These are phyloP conservation scores for Amanita brunnescens DNA, from an alignment of 768 basidiomycete genomes.

Conservation along the genomic window DNA sequence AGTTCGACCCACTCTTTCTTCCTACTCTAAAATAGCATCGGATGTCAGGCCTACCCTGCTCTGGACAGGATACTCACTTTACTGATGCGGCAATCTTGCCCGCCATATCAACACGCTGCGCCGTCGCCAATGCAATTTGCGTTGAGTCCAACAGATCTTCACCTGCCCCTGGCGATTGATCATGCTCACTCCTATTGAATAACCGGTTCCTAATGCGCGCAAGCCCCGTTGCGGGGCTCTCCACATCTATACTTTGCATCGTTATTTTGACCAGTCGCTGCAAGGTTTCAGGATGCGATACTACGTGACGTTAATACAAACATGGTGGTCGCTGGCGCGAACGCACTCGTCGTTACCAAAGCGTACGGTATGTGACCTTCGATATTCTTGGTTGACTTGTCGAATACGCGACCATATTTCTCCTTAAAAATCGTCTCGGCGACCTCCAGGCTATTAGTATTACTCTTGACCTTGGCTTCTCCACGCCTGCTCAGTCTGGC, in stretches of 20 bases:
- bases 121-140: not conserved
- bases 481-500: not conserved
- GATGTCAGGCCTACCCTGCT: not conserved
- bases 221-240: not conserved
- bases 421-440: not conserved
- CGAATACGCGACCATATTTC: not conserved
- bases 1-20: not conserved
- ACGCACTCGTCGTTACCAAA: not conserved
- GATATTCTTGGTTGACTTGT: not conserved
- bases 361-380: not conserved
- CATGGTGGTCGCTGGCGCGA: too few relatives aligned
- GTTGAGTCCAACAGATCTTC: not conserved
- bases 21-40: not conserved
- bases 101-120: not conserved
- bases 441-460: not conserved
- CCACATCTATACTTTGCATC: not conserved
- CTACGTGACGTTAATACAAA: not conserved
- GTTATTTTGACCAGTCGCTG: not conserved
- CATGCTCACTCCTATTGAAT: not conserved
- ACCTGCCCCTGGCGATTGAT: not conserved
- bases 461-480: not conserved
- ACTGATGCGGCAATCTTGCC: not conserved
- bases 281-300: not conserved
- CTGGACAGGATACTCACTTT: not conserved
- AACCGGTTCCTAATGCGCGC: not conserved